These are phyloP conservation scores for Potentilla sterilis DNA, from an alignment of 306 rosid species.

Conservation along the genomic window DNA sequence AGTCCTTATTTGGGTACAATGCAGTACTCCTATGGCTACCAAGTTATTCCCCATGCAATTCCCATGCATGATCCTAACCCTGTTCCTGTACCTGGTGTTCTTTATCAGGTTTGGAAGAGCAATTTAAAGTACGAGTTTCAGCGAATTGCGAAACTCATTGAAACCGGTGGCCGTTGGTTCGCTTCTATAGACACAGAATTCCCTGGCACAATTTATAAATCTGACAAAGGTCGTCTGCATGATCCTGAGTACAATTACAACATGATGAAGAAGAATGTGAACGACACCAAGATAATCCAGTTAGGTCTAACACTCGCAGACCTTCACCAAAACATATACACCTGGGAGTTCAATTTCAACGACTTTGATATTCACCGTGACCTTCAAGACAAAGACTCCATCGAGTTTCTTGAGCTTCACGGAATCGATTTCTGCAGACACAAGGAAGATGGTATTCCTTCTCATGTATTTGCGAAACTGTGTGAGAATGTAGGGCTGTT, in stretches of 20 bases:
- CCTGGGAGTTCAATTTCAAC: slow-evolving; percentile 20
- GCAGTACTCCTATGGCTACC: neutral
- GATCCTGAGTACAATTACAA: neutral
- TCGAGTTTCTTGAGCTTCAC: neutral
- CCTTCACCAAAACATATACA: neutral
- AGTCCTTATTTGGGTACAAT: neutral
- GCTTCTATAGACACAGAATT: slow-evolving; percentile 22
- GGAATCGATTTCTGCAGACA: slow-evolving; percentile 2
- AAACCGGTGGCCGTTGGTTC: neutral
- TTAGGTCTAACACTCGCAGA: slow-evolving; percentile 10
- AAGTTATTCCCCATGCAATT: neutral
- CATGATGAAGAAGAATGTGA: slow-evolving; percentile 12
- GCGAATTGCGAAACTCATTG: neutral
- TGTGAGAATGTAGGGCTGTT: neutral
- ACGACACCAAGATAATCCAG: slow-evolving; percentile 14
- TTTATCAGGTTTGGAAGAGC: neutral
- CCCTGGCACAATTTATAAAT: slow-evolving; percentile 5
- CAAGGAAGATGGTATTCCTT: neutral
- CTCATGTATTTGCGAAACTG: neutral
- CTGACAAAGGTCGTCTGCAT: neutral
- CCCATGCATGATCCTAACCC: neutral
- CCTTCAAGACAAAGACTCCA: neutral
- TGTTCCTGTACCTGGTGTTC: neutral
- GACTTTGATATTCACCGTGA: slow-evolving; percentile 7
- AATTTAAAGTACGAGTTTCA: neutral